Conservation (phyloP, 2,329 filamentous ascomycete genomes). For the Colletotrichum tropicicola region DNA sequence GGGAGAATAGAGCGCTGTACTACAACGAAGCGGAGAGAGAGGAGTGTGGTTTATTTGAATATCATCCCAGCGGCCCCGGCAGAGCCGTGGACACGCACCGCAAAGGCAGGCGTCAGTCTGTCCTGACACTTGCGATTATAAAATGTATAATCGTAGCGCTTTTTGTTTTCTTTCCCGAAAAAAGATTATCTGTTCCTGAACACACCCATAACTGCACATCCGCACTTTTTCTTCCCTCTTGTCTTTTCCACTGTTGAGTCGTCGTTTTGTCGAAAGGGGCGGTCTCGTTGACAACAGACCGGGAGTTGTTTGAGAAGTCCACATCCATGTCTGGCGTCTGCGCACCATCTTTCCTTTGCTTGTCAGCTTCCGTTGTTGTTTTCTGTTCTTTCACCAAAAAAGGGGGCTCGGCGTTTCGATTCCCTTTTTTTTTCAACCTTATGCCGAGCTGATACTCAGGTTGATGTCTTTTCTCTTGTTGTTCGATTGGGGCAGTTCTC, state of each 20-base stretch:
- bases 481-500: background rate
- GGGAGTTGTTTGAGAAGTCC: no score
- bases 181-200: conserved; percentile 2
- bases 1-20: background rate
- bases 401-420: background rate
- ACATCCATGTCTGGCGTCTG: background rate
- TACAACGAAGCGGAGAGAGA: background rate
- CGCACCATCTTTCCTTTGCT: background rate
- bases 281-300: no score
- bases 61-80: conserved; percentile 1
- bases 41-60: conserved; percentile 1
- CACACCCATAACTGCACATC: background rate
- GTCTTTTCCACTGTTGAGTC: no score
- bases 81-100: conserved; percentile 2
- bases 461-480: background rate
- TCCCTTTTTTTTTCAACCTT: background rate
- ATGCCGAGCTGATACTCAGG: background rate
- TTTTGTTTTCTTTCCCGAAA: background rate
- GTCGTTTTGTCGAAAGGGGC: background rate
- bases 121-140: conserved; percentile 14
- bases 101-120: background rate
- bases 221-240: background rate
- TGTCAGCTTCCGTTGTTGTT: no score
- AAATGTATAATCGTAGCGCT: conserved; percentile 29
- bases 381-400: background rate